Percentiles rank a stretch among this genome's conserved stretches.
Evolutionary conservation across 345 rosid genomes (phyloP).

Genomic region (Corchorus olitorius): DNA sequence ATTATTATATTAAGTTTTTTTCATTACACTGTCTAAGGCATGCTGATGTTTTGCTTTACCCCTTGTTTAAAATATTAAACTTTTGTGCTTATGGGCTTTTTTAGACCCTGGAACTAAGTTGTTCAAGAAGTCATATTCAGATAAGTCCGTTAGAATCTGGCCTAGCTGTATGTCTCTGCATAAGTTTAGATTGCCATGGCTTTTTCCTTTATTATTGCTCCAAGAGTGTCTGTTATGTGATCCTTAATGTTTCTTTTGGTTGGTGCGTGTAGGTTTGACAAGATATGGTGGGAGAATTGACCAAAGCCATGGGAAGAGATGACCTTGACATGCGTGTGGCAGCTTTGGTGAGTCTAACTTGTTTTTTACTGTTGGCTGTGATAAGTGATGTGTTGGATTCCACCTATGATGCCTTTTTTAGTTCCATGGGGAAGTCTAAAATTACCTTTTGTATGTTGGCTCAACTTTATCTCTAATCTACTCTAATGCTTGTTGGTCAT

Average conservation of each 20-base stretch:
- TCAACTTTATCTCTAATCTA: neutral
- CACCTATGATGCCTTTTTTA: conserved; percentile 6
- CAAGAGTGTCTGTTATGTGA: neutral
- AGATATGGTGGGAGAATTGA: conserved; percentile 84
- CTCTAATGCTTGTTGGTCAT: too few relatives aligned
- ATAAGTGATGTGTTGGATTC: conserved; percentile 21
- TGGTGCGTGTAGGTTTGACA: conserved; percentile 60
- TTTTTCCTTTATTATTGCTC: neutral
- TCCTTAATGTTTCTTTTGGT: conserved; percentile 5
- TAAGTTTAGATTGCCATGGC: neutral
- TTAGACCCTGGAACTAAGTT: neutral
- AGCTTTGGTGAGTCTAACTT: conserved; percentile 64
- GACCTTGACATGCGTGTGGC: conserved; percentile 82
- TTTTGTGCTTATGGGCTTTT: conserved; percentile 1
- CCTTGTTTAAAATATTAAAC: neutral
- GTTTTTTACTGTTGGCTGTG: neutral
- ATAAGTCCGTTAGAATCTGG: too few relatives aligned
- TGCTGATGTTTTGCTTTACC: too few relatives aligned
- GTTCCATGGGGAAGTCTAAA: neutral
- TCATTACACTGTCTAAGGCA: too few relatives aligned
- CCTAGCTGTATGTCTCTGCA: too few relatives aligned
- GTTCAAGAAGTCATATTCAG: neutral
- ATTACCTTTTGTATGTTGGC: conserved; percentile 19
- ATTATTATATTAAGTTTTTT: neutral
- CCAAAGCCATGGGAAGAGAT: conserved; percentile 70